A percentile compares a stretch with the other conserved stretches of the same genome.
phyloP scores from a whole-genome alignment of 768 basidiomycete species.

The Symmetrospora coprosmae region DNA sequence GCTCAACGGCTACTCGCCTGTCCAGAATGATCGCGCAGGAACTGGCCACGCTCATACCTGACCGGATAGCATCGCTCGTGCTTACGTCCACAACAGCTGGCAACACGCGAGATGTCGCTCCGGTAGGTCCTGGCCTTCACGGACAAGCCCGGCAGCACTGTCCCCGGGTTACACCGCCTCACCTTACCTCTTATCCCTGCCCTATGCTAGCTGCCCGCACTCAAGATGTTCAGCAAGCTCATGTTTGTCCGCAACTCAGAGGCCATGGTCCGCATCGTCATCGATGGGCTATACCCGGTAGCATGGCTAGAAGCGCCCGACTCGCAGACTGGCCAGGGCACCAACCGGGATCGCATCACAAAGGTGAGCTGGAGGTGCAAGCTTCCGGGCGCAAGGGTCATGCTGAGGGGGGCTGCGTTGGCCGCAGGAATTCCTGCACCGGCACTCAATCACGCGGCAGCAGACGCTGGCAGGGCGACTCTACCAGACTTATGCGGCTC shows the following conservation, averaged over 20 bases:
- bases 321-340: neutral
- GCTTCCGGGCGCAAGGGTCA: neutral
- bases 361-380: neutral
- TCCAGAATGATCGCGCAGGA: constrained; percentile 29
- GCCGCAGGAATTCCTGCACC: constrained; percentile 23
- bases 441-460: constrained; percentile 20
- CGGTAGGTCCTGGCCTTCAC: constrained; percentile 7
- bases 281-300: constrained; percentile 24
- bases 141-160: neutral
- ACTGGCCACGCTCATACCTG: constrained; percentile 26
- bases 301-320: constrained; percentile 19
- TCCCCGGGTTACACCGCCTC: neutral
- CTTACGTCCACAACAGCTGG: constrained; percentile 26
- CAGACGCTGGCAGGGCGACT: constrained; percentile 20
- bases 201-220: neutral
- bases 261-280: constrained; percentile 19
- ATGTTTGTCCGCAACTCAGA: constrained; percentile 14
- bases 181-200: neutral
- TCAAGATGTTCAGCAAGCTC: constrained; percentile 7
- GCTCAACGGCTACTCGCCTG: neutral
- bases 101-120: neutral
- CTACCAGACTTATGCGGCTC: constrained; percentile 21
- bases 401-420: neutral
- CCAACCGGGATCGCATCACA: constrained; percentile 1
- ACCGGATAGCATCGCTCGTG: constrained; percentile 20